Conservation (phyloP, 495 filamentous ascomycete species). For the Hypomontagnella submonticulosa region DNA sequence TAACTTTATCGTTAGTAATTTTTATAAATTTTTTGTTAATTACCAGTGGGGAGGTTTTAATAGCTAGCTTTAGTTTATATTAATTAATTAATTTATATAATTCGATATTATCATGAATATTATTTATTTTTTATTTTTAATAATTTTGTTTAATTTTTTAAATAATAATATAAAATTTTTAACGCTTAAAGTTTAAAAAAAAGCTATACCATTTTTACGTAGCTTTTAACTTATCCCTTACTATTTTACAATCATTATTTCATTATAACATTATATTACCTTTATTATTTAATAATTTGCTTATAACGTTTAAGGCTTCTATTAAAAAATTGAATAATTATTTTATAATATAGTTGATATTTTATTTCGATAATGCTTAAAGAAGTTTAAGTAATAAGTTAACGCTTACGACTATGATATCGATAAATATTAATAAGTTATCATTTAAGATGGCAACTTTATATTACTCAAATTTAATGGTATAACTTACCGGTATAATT, state of each 20-base stretch:
- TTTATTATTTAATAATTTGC: not conserved
- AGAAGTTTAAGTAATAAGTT: not conserved
- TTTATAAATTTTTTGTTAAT: conserved; percentile 4
- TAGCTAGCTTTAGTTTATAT: conserved; percentile 2
- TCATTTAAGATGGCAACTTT: not conserved
- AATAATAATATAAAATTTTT: not conserved
- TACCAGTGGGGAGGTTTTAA: not conserved
- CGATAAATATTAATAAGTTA: not conserved
- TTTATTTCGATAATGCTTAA: not conserved
- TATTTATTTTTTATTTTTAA: conserved; percentile 4
- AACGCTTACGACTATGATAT: not conserved
- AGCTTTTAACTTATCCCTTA: not conserved
- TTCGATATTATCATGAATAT: not conserved
- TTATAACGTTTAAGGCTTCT: conserved; percentile 1
- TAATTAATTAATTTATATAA: conserved; percentile 13
- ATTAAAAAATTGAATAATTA: conserved; percentile 2
- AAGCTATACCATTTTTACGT: not conserved
- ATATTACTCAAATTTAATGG: not conserved
- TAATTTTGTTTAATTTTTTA: conserved; percentile 3
- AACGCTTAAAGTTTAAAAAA: not conserved
- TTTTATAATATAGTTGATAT: conserved; percentile 1
- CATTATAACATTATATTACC: not conserved
- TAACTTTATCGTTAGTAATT: not conserved
- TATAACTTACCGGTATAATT: not conserved
- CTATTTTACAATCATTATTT: not conserved